These are phyloP conservation scores for Claviceps humidiphila DNA, from an alignment of 2,329 filamentous ascomycete species.

Conservation along the genomic window DNA sequence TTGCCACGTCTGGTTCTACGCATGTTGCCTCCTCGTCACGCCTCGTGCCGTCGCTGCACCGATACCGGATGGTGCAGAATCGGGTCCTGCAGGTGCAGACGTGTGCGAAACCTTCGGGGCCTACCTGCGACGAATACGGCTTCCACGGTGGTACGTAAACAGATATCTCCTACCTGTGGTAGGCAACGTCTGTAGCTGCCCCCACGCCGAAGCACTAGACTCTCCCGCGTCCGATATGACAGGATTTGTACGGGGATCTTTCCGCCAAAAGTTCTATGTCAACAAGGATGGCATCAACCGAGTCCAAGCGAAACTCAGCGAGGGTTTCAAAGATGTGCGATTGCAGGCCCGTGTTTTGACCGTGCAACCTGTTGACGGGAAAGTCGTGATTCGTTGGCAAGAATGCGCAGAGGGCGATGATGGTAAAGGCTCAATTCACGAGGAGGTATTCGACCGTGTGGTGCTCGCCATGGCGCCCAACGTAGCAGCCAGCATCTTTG, in stretches of 20 bases:
- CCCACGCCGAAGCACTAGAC: constrained; percentile 32
- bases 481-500: constrained; percentile 34
- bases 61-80: not conserved
- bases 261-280: constrained; percentile 35
- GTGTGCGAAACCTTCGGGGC: not conserved
- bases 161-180: constrained; percentile 42
- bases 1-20: constrained; percentile 40
- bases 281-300: constrained; percentile 35
- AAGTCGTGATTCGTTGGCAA: constrained; percentile 23
- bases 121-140: constrained; percentile 35
- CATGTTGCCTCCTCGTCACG: constrained; percentile 35
- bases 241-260: constrained; percentile 34
- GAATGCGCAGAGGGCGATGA: constrained; percentile 7
- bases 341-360: constrained; percentile 25
- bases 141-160: constrained; percentile 32
- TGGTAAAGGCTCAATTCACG: constrained; percentile 3
- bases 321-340: constrained; percentile 25
- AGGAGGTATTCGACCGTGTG: constrained; percentile 35
- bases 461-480: constrained; percentile 42
- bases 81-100: too few species aligned
- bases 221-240: constrained; percentile 41
- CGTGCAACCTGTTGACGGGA: constrained; percentile 15
- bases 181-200: constrained; percentile 40
- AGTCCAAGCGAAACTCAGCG: constrained; percentile 32
- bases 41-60: constrained; percentile 14